These are phyloP conservation scores for Beauveria pseudobassiana DNA, from an alignment of 2,329 filamentous ascomycete genomes.

Conservation along the genomic window DNA sequence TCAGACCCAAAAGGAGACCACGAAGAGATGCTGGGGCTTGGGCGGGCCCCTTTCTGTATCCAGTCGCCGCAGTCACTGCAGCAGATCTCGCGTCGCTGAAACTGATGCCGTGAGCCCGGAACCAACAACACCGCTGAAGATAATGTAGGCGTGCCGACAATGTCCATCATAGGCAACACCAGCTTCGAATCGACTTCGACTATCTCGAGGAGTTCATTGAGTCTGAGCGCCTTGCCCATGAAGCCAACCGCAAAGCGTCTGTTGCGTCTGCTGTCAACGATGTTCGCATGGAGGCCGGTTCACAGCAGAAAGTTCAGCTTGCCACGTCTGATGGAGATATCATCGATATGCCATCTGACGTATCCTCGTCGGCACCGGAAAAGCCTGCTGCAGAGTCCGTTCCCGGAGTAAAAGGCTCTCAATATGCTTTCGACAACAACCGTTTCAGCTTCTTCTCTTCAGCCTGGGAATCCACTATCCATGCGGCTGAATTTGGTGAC, in stretches of 20 bases:
- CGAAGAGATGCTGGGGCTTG: conserved; percentile 53
- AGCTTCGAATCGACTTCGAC: conserved; percentile 84
- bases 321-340: conserved; percentile 50
- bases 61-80: conserved; percentile 53
- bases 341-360: conserved; percentile 42
- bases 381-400: conserved; percentile 33
- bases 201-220: conserved; percentile 88
- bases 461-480: conserved; percentile 86
- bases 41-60: conserved; percentile 62
- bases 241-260: conserved; percentile 42
- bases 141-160: conserved; percentile 82
- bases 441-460: conserved; percentile 97
- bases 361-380: conserved; percentile 36
- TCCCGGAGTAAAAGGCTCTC: conserved; percentile 27
- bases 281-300: conserved; percentile 21
- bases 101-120: conserved; percentile 52
- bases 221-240: conserved; percentile 42
- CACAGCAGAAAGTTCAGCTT: conserved; percentile 28
- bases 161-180: conserved; percentile 47
- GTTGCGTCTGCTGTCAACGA: conserved; percentile 28
- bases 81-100: conserved; percentile 52
- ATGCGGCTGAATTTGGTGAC: conserved; percentile 81
- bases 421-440: conserved; percentile 53
- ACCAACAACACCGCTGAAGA: conserved; percentile 70
- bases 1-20: conserved; percentile 38